Evolutionary conservation across 2,329 filamentous ascomycete species (phyloP).

Genomic region (Cryphonectria carpinicola): DNA sequence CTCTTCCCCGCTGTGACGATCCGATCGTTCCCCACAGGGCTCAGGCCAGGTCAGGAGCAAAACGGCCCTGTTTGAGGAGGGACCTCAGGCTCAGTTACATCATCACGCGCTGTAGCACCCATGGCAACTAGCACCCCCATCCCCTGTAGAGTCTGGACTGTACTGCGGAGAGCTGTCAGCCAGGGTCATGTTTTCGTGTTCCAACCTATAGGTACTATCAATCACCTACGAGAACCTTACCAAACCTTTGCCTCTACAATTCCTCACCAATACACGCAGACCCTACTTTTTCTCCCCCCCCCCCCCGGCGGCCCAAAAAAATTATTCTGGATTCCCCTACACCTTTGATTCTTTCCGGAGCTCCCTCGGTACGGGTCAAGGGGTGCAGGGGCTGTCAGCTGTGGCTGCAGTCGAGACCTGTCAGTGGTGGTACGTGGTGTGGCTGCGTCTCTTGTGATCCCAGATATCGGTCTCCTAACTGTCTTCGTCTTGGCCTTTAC

Average conservation of each 20-base stretch:
- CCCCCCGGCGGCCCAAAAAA: too few relatives aligned
- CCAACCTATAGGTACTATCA: neutral
- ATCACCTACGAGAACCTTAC: neutral
- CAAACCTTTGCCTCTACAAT: neutral
- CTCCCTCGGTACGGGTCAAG: neutral
- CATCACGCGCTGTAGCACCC: constrained; percentile 1
- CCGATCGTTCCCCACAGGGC: neutral
- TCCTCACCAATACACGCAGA: neutral
- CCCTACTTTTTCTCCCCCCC: neutral
- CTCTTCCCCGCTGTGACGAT: neutral
- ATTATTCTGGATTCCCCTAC: neutral
- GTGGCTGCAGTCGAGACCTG: neutral
- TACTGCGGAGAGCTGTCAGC: neutral
- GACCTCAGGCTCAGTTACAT: constrained; percentile 15
- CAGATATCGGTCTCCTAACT: neutral
- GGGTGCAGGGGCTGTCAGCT: constrained; percentile 2
- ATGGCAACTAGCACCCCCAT: neutral
- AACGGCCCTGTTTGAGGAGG: neutral
- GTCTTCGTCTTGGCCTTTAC: neutral
- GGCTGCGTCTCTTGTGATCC: neutral
- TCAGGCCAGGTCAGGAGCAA: constrained; percentile 4
- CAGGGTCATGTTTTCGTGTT: neutral
- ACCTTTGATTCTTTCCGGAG: neutral
- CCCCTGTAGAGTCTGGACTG: neutral
- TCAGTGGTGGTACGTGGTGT: neutral